Base-by-base conservation (phyloP, 2,329 filamentous ascomycete species). In the Clonostachys sp. region DNA sequence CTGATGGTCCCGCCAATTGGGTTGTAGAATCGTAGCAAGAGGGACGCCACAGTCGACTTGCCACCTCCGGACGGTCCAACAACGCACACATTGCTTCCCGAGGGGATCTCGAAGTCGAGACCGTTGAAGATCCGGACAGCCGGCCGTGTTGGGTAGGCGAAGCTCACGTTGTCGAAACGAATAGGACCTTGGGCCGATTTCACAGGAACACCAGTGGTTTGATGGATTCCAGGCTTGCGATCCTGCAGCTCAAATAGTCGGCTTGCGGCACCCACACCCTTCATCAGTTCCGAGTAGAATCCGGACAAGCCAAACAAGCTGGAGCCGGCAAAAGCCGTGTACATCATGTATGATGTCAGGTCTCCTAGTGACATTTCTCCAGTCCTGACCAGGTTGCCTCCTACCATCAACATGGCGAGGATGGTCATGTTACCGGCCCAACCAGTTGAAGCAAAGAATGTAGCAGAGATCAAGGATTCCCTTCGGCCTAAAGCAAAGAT, bases 281-380 rank as follows among this genome's bases (percentile, higher is more conserved):
- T 99, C 94, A 99, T 99, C 51, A 99, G 77, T 64, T 99, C 94
- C 0, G 91, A 96, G 68, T 96, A 99, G 70, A 99, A 99, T 48
- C 89, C 90, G 5, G 91, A 96, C 2, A 99, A 75, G 5, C 94
- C 94, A 57, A 97, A 96, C 53, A 99, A 80, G 67, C 89, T 95
- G 44, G 89, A 94, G 4, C 83, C 83, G 7, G 83, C 81, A 65
- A 84, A 97, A 5, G 89, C 92, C 4, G 91, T 95, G 67, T 97
- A 99, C 92, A 99, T 97, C 72, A 99, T 80, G 68, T 99, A 99
- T 0, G 91, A 95, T 2, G 94, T 95, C 41, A 99, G 71, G 55
- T 99, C 92, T 57, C 94, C 94, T 43, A 97, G 84, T 8, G 83
- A 89, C 72, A 99, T 94, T 40, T 84, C 76, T 2, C 94, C 94